Evolutionary conservation across 2,329 filamentous ascomycete species (phyloP).

Genomic region (Bertia moriformis): DNA sequence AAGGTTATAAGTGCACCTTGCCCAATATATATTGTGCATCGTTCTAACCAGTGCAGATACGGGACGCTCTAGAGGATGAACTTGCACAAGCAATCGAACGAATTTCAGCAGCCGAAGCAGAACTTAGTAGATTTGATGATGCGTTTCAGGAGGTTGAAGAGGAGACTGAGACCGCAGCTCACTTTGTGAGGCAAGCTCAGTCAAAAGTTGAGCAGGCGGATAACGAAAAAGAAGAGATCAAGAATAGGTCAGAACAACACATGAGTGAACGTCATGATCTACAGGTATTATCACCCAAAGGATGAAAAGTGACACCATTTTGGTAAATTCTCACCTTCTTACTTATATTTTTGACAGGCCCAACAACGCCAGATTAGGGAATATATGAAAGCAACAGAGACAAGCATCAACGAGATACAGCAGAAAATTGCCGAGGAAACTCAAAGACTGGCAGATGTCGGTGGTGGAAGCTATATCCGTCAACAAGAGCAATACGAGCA

Average conservation of each 20-base stretch:
- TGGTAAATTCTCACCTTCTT: background rate
- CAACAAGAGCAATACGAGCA: background rate
- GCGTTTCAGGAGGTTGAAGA: background rate
- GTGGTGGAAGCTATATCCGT: background rate
- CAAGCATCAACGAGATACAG: background rate
- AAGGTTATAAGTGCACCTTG: conserved; percentile 4
- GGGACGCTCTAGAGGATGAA: background rate
- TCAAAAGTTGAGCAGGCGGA: background rate
- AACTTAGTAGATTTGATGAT: background rate
- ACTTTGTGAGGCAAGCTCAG: background rate
- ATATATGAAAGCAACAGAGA: background rate
- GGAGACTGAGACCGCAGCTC: background rate
- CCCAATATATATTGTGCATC: conserved; percentile 3
- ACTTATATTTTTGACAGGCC: background rate
- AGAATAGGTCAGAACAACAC: background rate
- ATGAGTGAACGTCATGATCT: background rate
- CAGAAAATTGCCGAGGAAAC: background rate
- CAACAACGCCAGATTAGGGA: background rate
- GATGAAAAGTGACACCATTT: background rate
- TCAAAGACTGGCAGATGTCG: background rate
- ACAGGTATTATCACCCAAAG: background rate
- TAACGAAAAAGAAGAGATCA: background rate
- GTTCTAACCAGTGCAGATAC: no score
- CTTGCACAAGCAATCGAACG: background rate
- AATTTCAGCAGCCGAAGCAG: background rate